Base-by-base conservation (phyloP, 1,139 yeast species). In the Pichia sp. region DNA sequence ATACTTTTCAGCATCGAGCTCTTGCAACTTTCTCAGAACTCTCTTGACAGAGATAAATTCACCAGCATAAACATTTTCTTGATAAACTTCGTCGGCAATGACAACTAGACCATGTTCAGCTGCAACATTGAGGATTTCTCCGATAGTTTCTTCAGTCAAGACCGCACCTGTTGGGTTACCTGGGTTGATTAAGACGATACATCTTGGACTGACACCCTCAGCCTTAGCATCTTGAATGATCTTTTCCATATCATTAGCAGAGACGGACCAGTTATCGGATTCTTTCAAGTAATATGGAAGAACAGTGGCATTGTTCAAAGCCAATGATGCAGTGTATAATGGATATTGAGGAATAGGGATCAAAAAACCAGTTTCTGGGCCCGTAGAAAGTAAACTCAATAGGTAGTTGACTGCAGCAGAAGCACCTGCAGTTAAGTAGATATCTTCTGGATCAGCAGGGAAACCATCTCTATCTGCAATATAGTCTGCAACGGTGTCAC, bases 291-390 rank as follows among this genome's bases (percentile, higher is more conserved):
- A 85, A 62, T 91, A 93, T n/a, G 95, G 94, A 36, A 91, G 68
- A 9, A 94, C 83, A 24, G 77, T 73, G 13, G 96, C 77, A 52
- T 83, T 75, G 53, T 81, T 81, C 51, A 91, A 67, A 3, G 96
- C 81, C 52, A 93, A 69, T 6, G 95, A 70, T 14, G 98, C 97
- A 6, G 97, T 86, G 63, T 91, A 91, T 43, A 93, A 70, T 5
- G 98, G 98, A 57, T 93, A 91, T 63, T 91, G 98, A 12, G 98
- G 98, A 48, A 91, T 88, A 25, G 98, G 98, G 47, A 91, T 87
- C 62, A 91, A 65, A 47, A 87, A 87, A 19, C 96, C 97, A 5
- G 88, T 70, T 39, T 74, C 62, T 19, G 71, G 70, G 37, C 84
- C 83, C 27, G 69, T 61, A 3, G 93, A 69, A 22, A 91, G 63